These are phyloP conservation scores for Eucalyptus tenuipes DNA, from an alignment of 345 rosid species.

Conservation along the genomic window DNA sequence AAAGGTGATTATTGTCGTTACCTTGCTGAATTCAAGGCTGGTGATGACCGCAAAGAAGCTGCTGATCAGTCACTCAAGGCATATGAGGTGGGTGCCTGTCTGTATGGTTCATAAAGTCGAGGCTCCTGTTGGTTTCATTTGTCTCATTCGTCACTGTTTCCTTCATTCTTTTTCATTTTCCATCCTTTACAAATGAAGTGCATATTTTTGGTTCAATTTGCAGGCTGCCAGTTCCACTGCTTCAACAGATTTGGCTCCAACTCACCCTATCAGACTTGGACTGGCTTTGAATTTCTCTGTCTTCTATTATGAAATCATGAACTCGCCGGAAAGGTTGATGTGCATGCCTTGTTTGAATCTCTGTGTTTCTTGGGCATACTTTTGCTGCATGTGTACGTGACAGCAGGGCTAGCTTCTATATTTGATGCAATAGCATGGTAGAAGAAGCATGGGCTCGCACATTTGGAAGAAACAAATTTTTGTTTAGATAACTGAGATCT, in stretches of 20 bases:
- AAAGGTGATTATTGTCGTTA: conserved; percentile 48
- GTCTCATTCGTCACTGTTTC: neutral
- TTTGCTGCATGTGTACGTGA: neutral
- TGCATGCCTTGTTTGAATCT: neutral
- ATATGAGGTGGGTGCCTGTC: conserved; percentile 22
- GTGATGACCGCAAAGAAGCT: conserved; percentile 37
- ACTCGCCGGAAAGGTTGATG: conserved; percentile 62
- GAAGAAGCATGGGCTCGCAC: neutral
- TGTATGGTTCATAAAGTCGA: neutral
- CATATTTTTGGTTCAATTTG: neutral
- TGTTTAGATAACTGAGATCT: neutral
- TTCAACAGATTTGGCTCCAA: conserved; percentile 42
- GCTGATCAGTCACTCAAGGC: conserved; percentile 49
- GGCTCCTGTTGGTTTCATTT: neutral
- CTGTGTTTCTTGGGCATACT: neutral
- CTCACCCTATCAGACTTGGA: conserved; percentile 85
- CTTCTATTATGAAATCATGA: conserved; percentile 78
- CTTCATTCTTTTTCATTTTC: neutral
- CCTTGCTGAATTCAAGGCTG: conserved; percentile 35
- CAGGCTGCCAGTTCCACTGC: conserved; percentile 44
- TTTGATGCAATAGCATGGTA: neutral
- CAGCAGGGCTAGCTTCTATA: neutral
- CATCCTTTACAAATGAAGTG: neutral
- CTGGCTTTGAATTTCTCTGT: conserved; percentile 81
- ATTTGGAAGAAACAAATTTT: neutral